These are phyloP conservation scores for Stachybotrys elegans DNA, from an alignment of 2,329 filamentous ascomycete genomes.

Conservation along the genomic window DNA sequence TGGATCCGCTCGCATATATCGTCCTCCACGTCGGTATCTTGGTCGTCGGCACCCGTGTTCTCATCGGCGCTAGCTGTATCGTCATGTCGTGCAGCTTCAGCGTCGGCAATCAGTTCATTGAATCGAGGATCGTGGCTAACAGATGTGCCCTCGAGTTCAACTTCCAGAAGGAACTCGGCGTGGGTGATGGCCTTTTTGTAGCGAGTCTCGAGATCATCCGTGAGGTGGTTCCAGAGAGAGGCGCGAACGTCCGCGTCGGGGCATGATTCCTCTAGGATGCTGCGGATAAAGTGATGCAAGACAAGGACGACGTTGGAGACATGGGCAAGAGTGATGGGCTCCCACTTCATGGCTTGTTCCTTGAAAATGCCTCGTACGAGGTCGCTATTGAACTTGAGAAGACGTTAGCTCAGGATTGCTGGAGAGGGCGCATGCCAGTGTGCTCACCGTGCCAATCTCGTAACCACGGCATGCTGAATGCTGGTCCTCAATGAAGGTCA, in stretches of 20 bases:
- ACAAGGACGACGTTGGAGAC: constrained; percentile 44
- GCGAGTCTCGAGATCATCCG: constrained; percentile 35
- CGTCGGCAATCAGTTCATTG: neutral
- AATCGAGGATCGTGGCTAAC: neutral
- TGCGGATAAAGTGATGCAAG: constrained; percentile 47
- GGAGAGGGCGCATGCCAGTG: constrained; percentile 2
- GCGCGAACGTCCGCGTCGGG: constrained; percentile 36
- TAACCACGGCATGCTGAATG: constrained; percentile 39
- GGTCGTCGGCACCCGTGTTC: no score
- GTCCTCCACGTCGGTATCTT: neutral
- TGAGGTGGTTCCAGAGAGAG: constrained; percentile 32
- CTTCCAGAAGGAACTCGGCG: constrained; percentile 42
- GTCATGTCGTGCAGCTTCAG: neutral
- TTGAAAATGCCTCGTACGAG: constrained; percentile 43
- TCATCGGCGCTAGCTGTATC: neutral
- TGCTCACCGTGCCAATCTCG: constrained; percentile 47
- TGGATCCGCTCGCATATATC: constrained; percentile 45
- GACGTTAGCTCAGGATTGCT: neutral
- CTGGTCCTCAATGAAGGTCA: constrained; percentile 29
- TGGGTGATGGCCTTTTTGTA: constrained; percentile 47
- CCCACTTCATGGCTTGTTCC: constrained; percentile 52
- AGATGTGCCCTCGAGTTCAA: no score
- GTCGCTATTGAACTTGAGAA: constrained; percentile 27
- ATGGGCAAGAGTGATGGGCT: constrained; percentile 39
- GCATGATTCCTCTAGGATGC: constrained; percentile 36